Evolutionary conservation across 805 yeast genomes (phyloP).

Genomic region (Myxozyma geophila): DNA sequence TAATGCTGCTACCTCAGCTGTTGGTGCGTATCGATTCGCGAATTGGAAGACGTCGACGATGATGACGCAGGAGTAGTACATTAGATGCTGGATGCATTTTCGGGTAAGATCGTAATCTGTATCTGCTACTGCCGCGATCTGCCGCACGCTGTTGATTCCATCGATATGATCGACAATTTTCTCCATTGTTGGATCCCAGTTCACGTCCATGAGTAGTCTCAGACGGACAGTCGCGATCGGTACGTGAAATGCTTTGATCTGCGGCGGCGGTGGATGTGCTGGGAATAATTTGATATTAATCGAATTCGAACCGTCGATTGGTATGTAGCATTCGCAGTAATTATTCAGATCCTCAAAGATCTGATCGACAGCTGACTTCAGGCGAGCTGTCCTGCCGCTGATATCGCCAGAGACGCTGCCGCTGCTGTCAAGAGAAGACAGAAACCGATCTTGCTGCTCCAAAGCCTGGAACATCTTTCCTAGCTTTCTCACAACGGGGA

Average conservation of each 20-base stretch:
- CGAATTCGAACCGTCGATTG: slow-evolving; percentile 84
- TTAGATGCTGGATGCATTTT: slow-evolving; percentile 86
- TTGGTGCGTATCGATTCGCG: slow-evolving; percentile 84
- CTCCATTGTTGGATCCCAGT: slow-evolving; percentile 97
- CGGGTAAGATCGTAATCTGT: slow-evolving; percentile 78
- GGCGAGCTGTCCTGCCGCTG: slow-evolving; percentile 33
- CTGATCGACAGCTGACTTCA: slow-evolving; percentile 82
- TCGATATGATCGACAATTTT: slow-evolving; percentile 83
- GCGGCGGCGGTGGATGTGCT: slow-evolving; percentile 77
- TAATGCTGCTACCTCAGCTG: slow-evolving; percentile 73
- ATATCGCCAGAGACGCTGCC: too few relatives aligned
- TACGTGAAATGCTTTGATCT: slow-evolving; percentile 78
- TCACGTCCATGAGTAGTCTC: slow-evolving; percentile 73
- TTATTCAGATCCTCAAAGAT: slow-evolving; percentile 92
- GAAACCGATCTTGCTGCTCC: slow-evolving; percentile 82
- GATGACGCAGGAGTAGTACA: slow-evolving; percentile 85
- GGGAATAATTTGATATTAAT: slow-evolving; percentile 95
- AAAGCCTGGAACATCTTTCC: slow-evolving; percentile 85
- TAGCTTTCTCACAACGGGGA: slow-evolving; percentile 77
- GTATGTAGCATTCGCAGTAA: slow-evolving; percentile 94
- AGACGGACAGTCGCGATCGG: slow-evolving; percentile 88
- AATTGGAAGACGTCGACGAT: slow-evolving; percentile 89
- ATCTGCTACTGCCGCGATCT: slow-evolving; percentile 77
- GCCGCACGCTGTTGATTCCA: slow-evolving; percentile 81
- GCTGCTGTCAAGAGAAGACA: slow-evolving; percentile 51